Evolutionary conservation across 2,329 filamentous ascomycete genomes (phyloP), one percentile per base, ranked within the genome.

Genomic region (Trichoderma pleuroti): DNA sequence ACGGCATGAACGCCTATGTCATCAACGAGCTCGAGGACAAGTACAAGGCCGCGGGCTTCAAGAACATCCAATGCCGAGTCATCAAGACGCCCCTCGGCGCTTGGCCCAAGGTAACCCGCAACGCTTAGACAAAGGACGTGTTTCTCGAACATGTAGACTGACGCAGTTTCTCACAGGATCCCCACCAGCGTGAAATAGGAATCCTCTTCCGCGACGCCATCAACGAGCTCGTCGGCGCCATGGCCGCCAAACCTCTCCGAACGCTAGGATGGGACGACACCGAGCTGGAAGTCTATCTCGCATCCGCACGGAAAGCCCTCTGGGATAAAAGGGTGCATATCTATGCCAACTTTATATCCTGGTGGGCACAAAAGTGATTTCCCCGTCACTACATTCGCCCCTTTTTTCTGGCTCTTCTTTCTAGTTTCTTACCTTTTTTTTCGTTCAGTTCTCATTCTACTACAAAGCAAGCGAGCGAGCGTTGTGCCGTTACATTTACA

Each of bases 181-280:
- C 78, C 18, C 28, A n/a, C 3, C 70, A 70, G 67, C 80, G 81
- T 67, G 77, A 80, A 36, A 77, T 81, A 2, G 82, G 81, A 21
- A 74, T 81, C 34, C 80, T 82, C 69, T 82, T 80, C 78, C 77
- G 81, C 63, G 78, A 80, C 21, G 77, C 78, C 30, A 73, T 81
- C 34, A 70, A 79, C 30, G 79, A 80, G 49, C 77, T 80, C 24
- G 75, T 83, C 10, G 78, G 80, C 72, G 80, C 81, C 4, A 74
- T 80, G n/a, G 76, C 79, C 6, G 77, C 77, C 18, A 77, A 78
- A 62, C 79, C 80, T 7, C 76, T 82, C 30, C 72, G 76, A 49
- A 79, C 79, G 12, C 72, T 76, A 28, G 77, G 77, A 2, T 72
- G 76, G 34, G 77, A 76, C 11, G 72, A 75, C 26, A 72, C 74